A percentile compares a stretch with the other conserved stretches of the same genome.
These are phyloP conservation scores for Gonium pectorale DNA, from an alignment of 139 green algal genomes.

Conservation along the genomic window DNA sequence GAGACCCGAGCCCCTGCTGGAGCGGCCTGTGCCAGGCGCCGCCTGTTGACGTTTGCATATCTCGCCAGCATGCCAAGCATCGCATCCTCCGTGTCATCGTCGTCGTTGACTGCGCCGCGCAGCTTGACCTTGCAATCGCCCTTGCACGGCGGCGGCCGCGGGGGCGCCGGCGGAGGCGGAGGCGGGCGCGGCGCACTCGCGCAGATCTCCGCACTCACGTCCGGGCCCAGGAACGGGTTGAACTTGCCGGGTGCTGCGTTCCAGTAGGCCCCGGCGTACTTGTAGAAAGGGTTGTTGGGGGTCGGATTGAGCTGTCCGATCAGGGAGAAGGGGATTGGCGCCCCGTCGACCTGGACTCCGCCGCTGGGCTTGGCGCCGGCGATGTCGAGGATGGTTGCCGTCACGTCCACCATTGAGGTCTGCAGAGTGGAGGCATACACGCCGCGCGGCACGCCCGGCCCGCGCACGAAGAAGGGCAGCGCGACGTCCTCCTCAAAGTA, in stretches of 20 bases:
- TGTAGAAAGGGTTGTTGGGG: conserved; percentile 12
- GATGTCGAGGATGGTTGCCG: conserved; percentile 5
- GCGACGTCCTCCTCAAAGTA: conserved; percentile 42
- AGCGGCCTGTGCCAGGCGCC: too few relatives aligned
- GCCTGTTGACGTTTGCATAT: background rate
- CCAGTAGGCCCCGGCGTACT: background rate
- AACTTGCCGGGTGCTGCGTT: background rate
- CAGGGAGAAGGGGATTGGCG: background rate
- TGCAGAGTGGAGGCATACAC: background rate
- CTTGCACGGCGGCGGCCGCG: background rate
- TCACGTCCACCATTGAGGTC: conserved; percentile 30
- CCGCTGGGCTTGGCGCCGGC: background rate
- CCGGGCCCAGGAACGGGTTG: background rate
- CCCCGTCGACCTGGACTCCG: background rate
- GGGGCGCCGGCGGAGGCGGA: background rate
- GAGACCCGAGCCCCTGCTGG: background rate
- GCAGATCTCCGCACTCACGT: background rate
- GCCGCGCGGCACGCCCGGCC: conserved; percentile 24
- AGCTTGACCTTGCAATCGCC: conserved; percentile 5
- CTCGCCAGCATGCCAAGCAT: background rate
- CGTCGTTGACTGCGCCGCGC: background rate
- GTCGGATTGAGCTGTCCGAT: background rate
- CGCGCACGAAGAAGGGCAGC: conserved; percentile 44
- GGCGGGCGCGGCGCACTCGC: background rate
- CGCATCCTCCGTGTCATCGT: background rate